Evolutionary conservation across 2,329 filamentous ascomycete genomes (phyloP), one percentile per base, ranked within the genome.

Genomic region (Cladosporium sp.): DNA sequence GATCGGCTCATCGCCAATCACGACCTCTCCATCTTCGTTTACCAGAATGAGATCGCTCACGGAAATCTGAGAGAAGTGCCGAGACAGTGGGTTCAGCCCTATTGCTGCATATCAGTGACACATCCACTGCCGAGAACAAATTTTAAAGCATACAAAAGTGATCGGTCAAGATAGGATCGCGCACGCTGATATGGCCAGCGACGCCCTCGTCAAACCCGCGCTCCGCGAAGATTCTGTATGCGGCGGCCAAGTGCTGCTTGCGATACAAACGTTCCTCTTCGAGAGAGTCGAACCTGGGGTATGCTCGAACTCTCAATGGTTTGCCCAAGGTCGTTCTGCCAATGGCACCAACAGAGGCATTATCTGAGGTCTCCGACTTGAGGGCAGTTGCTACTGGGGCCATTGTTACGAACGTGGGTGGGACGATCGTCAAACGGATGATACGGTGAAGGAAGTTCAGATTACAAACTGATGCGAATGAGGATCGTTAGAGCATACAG

Each of bases 31-130:
- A 16, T 78, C 64, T 46, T 80, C 74, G 65, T 81, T 75, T 5
- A 84, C 79, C 7, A 75, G 76, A 28, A 84, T 80, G 56, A 84
- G 74, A 67, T 84, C 81, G 12, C 75, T 79, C n/a, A 77, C 78
- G 62, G 75, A 81, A 37, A 84, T 76, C 8, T 78, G 67, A 16
- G 72, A 75, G 68, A 83, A 83, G 16, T 80, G 76, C 3, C 76
- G 70, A 2, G 78, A 79, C 52, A 79, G 78, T 0, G 80, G 80
- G 61, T 81, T 81, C 4, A 65, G 26, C 63, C 63, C 63, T 65
- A 31, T n/a, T 7, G 21, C 8, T 6, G 18, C 52, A 21, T 23
- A 21, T 46, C 14, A 46, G 40, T 21, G 8, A 21, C 10, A 46
- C n/a, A 46, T 21, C 10, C 7, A 46, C 11, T 1, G n/a, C n/a